These are phyloP conservation scores for Phoenix dactylifera DNA, from an alignment of 176 grass and related monocot genomes.

Conservation along the genomic window DNA sequence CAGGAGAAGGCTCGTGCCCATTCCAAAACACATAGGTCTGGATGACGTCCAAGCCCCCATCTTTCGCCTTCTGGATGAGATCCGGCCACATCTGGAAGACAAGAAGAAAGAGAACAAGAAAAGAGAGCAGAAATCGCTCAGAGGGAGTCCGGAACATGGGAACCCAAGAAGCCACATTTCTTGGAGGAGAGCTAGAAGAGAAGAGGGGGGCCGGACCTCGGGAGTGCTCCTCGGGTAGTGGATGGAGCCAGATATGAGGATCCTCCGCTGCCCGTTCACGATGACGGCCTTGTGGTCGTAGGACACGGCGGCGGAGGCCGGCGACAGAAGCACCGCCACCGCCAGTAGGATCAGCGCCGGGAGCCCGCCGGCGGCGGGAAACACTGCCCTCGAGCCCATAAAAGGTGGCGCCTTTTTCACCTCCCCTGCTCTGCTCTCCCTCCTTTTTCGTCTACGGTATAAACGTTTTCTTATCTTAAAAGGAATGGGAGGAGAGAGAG, in stretches of 20 bases:
- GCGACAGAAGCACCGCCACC: constrained; percentile 16
- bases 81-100: constrained; percentile 84
- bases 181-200: not conserved
- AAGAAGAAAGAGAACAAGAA: not conserved
- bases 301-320: constrained; percentile 36
- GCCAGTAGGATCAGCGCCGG: constrained; percentile 9
- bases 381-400: not conserved
- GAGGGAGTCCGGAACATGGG: not conserved
- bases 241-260: constrained; percentile 97
- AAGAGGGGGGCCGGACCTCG: constrained; percentile 35
- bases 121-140: not conserved
- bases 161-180: constrained; percentile 22
- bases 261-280: constrained; percentile 75
- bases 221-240: constrained; percentile 96
- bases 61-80: constrained; percentile 98
- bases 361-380: constrained; percentile 5
- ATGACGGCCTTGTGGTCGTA: constrained; percentile 89
- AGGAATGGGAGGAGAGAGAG: no score
- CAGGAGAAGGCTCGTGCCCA: constrained; percentile 82
- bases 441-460: not conserved
- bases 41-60: constrained; percentile 92
- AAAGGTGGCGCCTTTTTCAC: constrained; percentile 10
- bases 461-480: no score
- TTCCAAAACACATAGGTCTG: constrained; percentile 99
- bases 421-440: not conserved